Evolutionary conservation across 2,329 filamentous ascomycete species (phyloP).

Genomic region (Basipetospora sp.): DNA sequence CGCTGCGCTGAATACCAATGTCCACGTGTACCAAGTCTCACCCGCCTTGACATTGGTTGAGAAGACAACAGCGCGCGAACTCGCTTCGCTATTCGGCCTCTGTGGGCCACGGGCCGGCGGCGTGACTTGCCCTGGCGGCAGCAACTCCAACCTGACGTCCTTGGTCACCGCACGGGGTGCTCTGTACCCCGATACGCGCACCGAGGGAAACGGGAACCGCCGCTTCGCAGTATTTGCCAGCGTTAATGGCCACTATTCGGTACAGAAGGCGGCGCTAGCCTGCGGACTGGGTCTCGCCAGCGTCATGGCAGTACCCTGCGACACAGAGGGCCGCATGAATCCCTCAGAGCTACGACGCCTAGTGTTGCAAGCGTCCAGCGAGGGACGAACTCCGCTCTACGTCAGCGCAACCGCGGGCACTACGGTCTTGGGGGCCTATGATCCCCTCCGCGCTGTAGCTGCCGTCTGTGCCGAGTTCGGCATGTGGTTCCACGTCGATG

Average conservation of each 20-base stretch:
- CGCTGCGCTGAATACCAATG: slow-evolving; percentile 79
- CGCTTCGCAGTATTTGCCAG: slow-evolving; percentile 77
- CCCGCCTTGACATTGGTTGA: slow-evolving; percentile 78
- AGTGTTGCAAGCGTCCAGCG: slow-evolving; percentile 43
- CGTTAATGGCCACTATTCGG: slow-evolving; percentile 80
- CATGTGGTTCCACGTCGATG: slow-evolving; percentile 89
- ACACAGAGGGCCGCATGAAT: slow-evolving; percentile 57
- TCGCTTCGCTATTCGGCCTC: slow-evolving; percentile 69
- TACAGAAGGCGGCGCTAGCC: slow-evolving; percentile 88
- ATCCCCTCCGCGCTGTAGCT: slow-evolving; percentile 59
- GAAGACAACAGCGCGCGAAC: slow-evolving; percentile 58
- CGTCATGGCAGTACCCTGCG: slow-evolving; percentile 63
- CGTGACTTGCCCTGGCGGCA: slow-evolving; percentile 67
- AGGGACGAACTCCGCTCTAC: slow-evolving; percentile 74
- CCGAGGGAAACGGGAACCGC: slow-evolving; percentile 47
- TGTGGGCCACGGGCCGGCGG: slow-evolving; percentile 55
- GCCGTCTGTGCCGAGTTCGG: slow-evolving; percentile 54
- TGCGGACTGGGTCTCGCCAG: slow-evolving; percentile 65
- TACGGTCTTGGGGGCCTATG: slow-evolving; percentile 80
- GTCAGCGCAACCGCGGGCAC: slow-evolving; percentile 93
- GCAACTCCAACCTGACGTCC: slow-evolving; percentile 69
- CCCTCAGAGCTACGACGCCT: slow-evolving; percentile 47
- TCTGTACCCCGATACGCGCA: slow-evolving; percentile 66
- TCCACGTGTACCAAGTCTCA: slow-evolving; percentile 88
- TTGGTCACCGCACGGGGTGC: slow-evolving; percentile 79